Percentiles rank a stretch among this genome's conserved stretches.
phyloP scores from a whole-genome alignment of 257 asterid species.

The Salvia miltiorrhiza region DNA sequence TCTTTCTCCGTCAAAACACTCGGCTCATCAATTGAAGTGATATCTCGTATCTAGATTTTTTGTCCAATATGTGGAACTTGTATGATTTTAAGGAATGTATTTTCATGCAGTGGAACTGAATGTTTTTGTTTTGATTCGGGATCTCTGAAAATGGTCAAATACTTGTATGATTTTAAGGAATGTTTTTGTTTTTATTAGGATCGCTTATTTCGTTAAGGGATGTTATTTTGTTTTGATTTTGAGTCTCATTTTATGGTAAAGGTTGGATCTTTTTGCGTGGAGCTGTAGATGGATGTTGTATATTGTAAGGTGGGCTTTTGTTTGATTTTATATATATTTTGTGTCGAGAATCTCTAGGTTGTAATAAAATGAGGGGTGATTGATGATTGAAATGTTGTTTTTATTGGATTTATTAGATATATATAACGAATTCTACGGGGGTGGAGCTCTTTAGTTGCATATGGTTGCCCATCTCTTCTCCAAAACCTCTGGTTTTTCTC shows the following conservation, averaged over 20 bases:
- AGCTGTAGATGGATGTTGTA: constrained; percentile 49
- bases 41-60: too few relatives aligned
- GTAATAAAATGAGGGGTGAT: neutral
- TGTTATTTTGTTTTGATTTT: constrained; percentile 11
- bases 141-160: too few relatives aligned
- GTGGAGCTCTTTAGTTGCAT: constrained; percentile 71
- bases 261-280: neutral
- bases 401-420: constrained; percentile 41
- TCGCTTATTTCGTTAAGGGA: neutral
- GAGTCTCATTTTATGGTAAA: constrained; percentile 13
- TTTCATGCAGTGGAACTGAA: too few relatives aligned
- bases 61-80: neutral
- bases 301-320: constrained; percentile 59
- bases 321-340: neutral
- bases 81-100: neutral
- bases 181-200: too few relatives aligned
- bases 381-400: neutral
- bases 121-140: too few relatives aligned
- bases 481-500: constrained; percentile 90
- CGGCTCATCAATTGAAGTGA: too few relatives aligned
- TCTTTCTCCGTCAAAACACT: neutral
- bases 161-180: too few relatives aligned
- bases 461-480: constrained; percentile 78
- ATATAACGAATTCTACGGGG: constrained; percentile 65
- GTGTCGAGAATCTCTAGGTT: neutral